Evolutionary conservation across 1,139 yeast genomes (phyloP).

Genomic region (Citeromyces hawaiiensis): DNA sequence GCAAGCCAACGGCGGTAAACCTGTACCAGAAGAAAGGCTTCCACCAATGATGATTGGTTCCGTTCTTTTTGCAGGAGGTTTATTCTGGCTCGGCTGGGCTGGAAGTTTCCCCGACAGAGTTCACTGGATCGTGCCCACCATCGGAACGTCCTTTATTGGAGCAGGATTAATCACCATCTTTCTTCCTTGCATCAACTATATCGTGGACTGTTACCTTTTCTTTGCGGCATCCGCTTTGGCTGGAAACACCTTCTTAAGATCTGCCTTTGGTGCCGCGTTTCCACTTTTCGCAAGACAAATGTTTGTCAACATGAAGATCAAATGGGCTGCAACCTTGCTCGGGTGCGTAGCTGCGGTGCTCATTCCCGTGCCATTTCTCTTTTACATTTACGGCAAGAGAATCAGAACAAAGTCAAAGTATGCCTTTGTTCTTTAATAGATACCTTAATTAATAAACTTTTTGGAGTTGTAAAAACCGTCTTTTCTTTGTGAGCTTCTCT

Average conservation of each 20-base stretch:
- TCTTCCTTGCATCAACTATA: slow-evolving; percentile 65
- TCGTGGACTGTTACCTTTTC: slow-evolving; percentile 65
- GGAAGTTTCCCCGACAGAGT: slow-evolving; percentile 56
- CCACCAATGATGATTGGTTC: slow-evolving; percentile 65
- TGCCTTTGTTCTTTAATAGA: slow-evolving; percentile 28
- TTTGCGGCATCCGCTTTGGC: slow-evolving; percentile 89
- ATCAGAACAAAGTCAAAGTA: slow-evolving; percentile 53
- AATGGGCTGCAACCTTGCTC: slow-evolving; percentile 74
- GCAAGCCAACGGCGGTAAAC: slow-evolving; percentile 36
- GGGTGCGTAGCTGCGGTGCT: slow-evolving; percentile 53
- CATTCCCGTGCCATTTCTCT: slow-evolving; percentile 67
- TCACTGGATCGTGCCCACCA: slow-evolving; percentile 81
- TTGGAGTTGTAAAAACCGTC: too few relatives aligned
- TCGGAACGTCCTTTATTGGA: slow-evolving; percentile 62
- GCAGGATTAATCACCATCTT: slow-evolving; percentile 65
- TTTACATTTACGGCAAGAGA: slow-evolving; percentile 47
- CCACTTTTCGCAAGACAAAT: slow-evolving; percentile 68
- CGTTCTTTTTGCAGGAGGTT: slow-evolving; percentile 57
- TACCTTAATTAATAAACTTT: too few relatives aligned
- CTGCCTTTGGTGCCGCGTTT: slow-evolving; percentile 57
- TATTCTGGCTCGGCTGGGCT: slow-evolving; percentile 80
- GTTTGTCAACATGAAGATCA: slow-evolving; percentile 62
- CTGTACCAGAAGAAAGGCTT: slow-evolving; percentile 70
- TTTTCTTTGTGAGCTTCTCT: too few relatives aligned
- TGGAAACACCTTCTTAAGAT: slow-evolving; percentile 68